phyloP scores from a whole-genome alignment of 78 protist species.

The Trichosphaerium sp. region DNA sequence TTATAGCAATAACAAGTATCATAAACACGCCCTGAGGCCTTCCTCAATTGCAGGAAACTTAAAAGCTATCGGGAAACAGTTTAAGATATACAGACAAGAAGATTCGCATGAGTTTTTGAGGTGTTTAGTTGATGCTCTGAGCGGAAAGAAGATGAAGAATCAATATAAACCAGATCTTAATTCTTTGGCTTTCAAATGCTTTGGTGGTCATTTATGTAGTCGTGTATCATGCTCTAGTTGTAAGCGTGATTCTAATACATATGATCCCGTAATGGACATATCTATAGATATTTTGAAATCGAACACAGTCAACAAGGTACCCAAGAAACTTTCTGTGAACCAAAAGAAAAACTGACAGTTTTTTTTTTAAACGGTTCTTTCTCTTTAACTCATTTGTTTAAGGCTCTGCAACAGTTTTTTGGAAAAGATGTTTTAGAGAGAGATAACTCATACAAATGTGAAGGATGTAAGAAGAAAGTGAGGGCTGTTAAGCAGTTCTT shows the following conservation, averaged over 20 bases:
- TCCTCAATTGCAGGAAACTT: background rate
- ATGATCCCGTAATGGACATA: constrained; percentile 77
- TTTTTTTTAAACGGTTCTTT: too few relatives aligned
- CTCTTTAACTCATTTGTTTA: constrained; percentile 2
- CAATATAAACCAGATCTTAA: constrained; percentile 15
- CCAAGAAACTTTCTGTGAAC: too few relatives aligned
- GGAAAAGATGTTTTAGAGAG: constrained; percentile 57
- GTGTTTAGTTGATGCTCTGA: constrained; percentile 44
- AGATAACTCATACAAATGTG: constrained; percentile 71
- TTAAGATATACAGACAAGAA: constrained; percentile 50
- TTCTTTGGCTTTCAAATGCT: constrained; percentile 30
- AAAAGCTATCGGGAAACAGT: background rate
- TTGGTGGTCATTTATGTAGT: constrained; percentile 73
- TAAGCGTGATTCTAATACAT: constrained; percentile 56
- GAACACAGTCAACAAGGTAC: background rate
- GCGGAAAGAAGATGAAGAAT: background rate
- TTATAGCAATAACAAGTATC: background rate
- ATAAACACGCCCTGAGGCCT: background rate
- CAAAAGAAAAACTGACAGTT: too few relatives aligned
- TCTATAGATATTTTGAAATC: constrained; percentile 53
- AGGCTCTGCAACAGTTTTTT: constrained; percentile 50
- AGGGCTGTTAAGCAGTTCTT: constrained; percentile 29
- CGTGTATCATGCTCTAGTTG: constrained; percentile 62
- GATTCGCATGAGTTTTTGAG: constrained; percentile 71
- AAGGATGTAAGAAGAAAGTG: constrained; percentile 39